Conservation (phyloP, 164 flowering plant genomes). For the Echeveria elegans region DNA sequence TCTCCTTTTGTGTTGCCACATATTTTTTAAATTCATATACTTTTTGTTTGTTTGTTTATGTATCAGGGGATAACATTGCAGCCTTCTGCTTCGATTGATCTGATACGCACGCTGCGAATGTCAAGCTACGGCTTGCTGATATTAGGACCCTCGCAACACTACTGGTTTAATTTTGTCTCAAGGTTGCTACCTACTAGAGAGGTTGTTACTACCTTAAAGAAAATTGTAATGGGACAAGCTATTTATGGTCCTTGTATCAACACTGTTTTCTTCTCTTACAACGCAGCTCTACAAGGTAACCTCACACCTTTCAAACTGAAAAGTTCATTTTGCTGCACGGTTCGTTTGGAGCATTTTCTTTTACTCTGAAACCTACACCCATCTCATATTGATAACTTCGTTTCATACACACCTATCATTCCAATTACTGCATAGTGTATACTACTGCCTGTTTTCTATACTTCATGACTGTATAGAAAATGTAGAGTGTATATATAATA, state of each 20-base stretch:
- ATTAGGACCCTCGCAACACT: slow-evolving; percentile 48
- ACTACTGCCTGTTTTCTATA: too few species aligned
- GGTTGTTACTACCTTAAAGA: slow-evolving; percentile 36
- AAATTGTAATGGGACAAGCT: slow-evolving; percentile 41
- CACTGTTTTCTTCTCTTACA: slow-evolving; percentile 43
- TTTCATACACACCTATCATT: too few species aligned
- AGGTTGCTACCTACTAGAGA: slow-evolving; percentile 34
- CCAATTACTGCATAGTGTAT: too few species aligned
- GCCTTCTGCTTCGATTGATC: slow-evolving; percentile 29
- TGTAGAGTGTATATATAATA: too few species aligned
- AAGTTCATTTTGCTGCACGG: too few species aligned
- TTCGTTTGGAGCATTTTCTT: too few species aligned
- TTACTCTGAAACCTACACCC: too few species aligned
- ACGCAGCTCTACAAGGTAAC: slow-evolving; percentile 48
- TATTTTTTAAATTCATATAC: too few species aligned
- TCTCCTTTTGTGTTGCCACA: too few species aligned
- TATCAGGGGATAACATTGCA: slow-evolving; percentile 29
- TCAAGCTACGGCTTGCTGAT: slow-evolving; percentile 39
- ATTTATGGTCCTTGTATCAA: slow-evolving; percentile 32
- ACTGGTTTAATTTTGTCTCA: slow-evolving; percentile 44
- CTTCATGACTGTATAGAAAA: too few species aligned
- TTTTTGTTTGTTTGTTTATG: neutral
- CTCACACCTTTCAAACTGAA: neutral
- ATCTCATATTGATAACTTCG: too few species aligned
- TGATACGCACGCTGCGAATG: slow-evolving; percentile 39